phyloP scores from a whole-genome alignment of 2,329 filamentous ascomycete genomes.

The Trichoderma guizhouense region DNA sequence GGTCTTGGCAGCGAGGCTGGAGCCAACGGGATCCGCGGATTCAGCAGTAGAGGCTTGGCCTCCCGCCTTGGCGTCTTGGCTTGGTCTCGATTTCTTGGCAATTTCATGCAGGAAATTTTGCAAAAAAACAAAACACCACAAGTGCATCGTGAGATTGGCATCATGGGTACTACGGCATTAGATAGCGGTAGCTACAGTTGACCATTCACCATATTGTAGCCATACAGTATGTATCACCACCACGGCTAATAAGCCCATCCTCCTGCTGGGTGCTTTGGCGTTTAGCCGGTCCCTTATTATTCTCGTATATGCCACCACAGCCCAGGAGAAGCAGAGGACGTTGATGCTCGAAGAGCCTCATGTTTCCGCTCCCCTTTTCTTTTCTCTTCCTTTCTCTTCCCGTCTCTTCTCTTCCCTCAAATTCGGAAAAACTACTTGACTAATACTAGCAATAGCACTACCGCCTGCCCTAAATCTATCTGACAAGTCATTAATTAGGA shows the following conservation, averaged over 20 bases:
- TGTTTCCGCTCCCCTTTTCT: not conserved
- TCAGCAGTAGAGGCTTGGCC: not conserved
- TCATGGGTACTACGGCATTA: not conserved
- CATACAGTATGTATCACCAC: not conserved
- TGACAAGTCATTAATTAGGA: not conserved
- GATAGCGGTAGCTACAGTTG: no score
- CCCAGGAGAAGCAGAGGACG: not conserved
- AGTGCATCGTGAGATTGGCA: not conserved
- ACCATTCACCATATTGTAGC: no score
- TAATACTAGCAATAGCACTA: not conserved
- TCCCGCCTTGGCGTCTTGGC: constrained; percentile 15
- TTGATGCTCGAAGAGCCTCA: not conserved
- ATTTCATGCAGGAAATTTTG: not conserved
- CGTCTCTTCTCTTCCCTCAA: not conserved
- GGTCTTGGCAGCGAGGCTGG: constrained; percentile 1
- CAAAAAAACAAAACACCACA: not conserved
- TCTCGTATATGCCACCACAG: not conserved
- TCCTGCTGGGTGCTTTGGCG: not conserved
- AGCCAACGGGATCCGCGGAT: constrained; percentile 7
- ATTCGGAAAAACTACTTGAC: not conserved
- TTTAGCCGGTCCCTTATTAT: not conserved
- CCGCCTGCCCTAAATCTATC: not conserved
- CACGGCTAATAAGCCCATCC: not conserved
- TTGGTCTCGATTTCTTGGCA: constrained; percentile 4
- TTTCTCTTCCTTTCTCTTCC: not conserved